phyloP scores from a whole-genome alignment of 257 asterid species.

The Sherardia arvensis region DNA sequence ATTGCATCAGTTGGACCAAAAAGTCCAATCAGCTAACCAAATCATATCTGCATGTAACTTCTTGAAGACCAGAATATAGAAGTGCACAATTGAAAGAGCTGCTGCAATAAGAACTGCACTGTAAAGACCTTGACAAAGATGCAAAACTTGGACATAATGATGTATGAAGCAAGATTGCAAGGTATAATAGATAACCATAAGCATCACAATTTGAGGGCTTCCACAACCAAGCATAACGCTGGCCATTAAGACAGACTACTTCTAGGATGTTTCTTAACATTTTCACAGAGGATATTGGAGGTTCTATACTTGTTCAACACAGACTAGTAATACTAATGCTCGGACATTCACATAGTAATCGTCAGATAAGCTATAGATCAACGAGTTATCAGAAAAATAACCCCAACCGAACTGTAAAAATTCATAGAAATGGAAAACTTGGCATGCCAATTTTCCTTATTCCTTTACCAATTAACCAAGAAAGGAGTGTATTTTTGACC shows the following conservation, averaged over 20 bases:
- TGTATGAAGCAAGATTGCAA: neutral
- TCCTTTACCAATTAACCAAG: neutral
- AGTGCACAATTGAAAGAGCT: neutral
- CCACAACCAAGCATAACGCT: neutral
- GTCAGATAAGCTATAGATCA: neutral
- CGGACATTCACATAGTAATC: neutral
- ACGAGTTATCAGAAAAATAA: too few species aligned
- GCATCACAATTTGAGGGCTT: neutral
- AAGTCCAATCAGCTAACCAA: constrained; percentile 1
- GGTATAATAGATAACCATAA: neutral
- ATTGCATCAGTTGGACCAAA: neutral
- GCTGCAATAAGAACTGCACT: neutral
- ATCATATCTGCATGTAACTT: neutral
- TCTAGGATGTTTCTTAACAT: too few species aligned
- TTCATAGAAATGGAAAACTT: neutral
- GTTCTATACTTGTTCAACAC: neutral
- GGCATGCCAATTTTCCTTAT: neutral
- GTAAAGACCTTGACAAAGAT: neutral
- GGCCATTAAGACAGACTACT: too few species aligned
- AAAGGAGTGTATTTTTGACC: neutral
- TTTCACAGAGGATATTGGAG: neutral
- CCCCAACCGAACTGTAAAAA: neutral
- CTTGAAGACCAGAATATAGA: neutral
- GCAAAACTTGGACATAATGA: neutral
- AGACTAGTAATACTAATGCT: neutral